phyloP scores from a whole-genome alignment of 257 asterid genomes.

The Oldenlandia corymbosa region DNA sequence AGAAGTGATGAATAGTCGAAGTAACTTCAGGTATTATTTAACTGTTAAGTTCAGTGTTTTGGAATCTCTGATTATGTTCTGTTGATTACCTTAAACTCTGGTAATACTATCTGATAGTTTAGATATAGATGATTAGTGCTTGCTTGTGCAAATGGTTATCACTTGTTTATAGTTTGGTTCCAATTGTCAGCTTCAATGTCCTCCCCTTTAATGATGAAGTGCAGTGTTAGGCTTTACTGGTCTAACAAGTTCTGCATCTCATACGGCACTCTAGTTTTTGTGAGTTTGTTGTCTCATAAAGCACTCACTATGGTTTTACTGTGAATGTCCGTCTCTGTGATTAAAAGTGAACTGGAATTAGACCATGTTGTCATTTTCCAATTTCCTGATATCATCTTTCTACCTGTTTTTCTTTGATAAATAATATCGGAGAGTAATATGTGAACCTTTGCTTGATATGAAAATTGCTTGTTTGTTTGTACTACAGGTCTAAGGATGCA shows the following conservation, averaged over 20 bases:
- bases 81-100: background rate
- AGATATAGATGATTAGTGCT: background rate
- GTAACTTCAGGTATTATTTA: slow-evolving; percentile 46
- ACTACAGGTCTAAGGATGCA: slow-evolving; percentile 62
- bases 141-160: background rate
- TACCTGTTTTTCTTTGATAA: background rate
- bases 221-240: background rate
- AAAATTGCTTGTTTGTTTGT: slow-evolving; percentile 10
- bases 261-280: background rate
- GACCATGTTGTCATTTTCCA: background rate
- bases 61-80: background rate
- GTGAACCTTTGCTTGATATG: background rate
- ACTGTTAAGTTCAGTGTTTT: slow-evolving; percentile 3
- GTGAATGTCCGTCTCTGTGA: background rate
- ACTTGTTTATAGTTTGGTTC: background rate
- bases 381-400: background rate
- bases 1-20: slow-evolving; percentile 42
- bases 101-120: background rate
- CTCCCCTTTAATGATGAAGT: background rate
- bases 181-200: background rate
- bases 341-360: background rate
- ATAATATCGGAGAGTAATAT: no score
- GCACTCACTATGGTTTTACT: background rate
- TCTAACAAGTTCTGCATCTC: slow-evolving; percentile 1
- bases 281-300: background rate